These are phyloP conservation scores for Backusella australiensis DNA, from an alignment of 192 early-diverging fungal genomes.

Conservation along the genomic window DNA sequence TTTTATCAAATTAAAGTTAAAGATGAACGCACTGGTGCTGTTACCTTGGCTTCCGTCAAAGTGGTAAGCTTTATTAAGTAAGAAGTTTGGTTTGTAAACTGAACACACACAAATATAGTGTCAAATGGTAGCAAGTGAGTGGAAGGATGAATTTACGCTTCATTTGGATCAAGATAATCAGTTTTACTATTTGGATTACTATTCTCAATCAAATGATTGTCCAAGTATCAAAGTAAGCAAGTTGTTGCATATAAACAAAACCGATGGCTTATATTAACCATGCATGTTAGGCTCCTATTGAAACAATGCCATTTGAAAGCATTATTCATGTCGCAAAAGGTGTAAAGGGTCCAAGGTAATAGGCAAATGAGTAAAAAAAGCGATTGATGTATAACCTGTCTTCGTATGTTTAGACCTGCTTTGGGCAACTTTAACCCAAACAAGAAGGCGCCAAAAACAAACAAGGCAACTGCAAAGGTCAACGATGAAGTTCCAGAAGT, in stretches of 20 bases:
- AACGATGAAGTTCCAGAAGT: conserved; percentile 12
- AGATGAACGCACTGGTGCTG: conserved; percentile 15
- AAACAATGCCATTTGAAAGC: conserved; percentile 16
- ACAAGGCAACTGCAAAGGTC: neutral
- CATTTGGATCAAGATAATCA: conserved; percentile 21
- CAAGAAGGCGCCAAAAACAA: neutral
- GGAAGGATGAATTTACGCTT: conserved; percentile 22
- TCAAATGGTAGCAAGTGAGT: conserved; percentile 24
- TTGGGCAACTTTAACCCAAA: conserved; percentile 17
- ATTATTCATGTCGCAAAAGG: conserved; percentile 1
- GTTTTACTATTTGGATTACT: conserved; percentile 31
- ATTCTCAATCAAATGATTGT: conserved; percentile 19
- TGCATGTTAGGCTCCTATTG: neutral
- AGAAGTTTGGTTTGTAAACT: neutral
- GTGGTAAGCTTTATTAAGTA: conserved; percentile 3
- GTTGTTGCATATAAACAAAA: neutral
- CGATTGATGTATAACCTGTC: neutral
- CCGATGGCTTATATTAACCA: neutral
- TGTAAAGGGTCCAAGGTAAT: conserved; percentile 16
- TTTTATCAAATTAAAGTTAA: conserved; percentile 32
- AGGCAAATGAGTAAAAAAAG: neutral
- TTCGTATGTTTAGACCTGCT: conserved; percentile 10
- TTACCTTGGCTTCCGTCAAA: conserved; percentile 1
- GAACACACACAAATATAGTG: conserved; percentile 9
- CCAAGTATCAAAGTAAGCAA: conserved; percentile 9